Conservation (phyloP, 83 land plant genomes). For the Picea abies region DNA sequence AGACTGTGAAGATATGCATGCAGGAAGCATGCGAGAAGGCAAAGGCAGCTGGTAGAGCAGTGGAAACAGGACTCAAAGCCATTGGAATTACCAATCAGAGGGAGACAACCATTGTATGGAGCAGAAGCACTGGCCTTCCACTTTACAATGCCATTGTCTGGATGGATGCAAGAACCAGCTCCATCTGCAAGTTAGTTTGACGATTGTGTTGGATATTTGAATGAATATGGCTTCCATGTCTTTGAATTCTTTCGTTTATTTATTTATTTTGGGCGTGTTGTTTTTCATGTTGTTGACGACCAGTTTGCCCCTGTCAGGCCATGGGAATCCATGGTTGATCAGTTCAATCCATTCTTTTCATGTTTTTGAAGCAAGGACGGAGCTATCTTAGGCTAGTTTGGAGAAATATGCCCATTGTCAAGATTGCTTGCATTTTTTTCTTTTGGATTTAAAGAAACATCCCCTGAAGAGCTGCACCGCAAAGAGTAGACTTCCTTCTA, state of each 20-base stretch:
- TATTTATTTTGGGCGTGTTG: no score
- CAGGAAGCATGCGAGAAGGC: conserved; percentile 78
- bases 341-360: background rate
- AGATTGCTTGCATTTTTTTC: background rate
- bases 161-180: conserved; percentile 93
- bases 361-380: background rate
- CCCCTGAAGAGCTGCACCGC: no score
- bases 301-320: background rate
- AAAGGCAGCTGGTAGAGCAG: conserved; percentile 53
- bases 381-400: background rate
- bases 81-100: conserved; percentile 98
- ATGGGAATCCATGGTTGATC: background rate
- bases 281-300: background rate
- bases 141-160: conserved; percentile 97
- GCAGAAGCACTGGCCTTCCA: conserved; percentile 92
- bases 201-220: no score
- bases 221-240: no score
- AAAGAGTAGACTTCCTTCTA: no score
- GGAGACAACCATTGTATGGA: conserved; percentile 95
- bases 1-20: conserved; percentile 75
- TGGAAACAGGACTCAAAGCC: conserved; percentile 72
- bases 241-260: no score
- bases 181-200: conserved; percentile 74
- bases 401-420: background rate
- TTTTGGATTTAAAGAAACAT: no score